phyloP scores from a whole-genome alignment of 2,329 filamentous ascomycete genomes.

The Aureobasidium sp. region DNA sequence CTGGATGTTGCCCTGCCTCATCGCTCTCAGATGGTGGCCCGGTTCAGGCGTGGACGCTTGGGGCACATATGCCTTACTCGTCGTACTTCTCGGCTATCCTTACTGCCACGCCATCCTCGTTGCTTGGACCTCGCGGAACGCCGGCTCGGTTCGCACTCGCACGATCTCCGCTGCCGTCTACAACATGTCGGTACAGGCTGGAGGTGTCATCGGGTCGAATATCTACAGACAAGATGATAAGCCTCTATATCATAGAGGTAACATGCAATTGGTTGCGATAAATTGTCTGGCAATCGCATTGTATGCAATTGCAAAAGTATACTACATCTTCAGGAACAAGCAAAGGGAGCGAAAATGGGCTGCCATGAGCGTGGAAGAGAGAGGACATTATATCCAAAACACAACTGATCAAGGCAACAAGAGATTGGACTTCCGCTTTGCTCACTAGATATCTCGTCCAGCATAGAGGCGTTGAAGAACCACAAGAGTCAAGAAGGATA shows the following conservation, averaged over 20 bases:
- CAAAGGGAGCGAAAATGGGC: slow-evolving; percentile 29
- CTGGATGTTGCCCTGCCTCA: slow-evolving; percentile 38
- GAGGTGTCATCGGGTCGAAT: slow-evolving; percentile 40
- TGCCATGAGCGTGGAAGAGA: slow-evolving; percentile 33
- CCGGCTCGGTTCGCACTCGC: slow-evolving; percentile 34
- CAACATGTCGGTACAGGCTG: slow-evolving; percentile 42
- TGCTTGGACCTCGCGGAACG: slow-evolving; percentile 34
- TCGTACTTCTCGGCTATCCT: slow-evolving; percentile 34
- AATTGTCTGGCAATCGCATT: slow-evolving; percentile 26
- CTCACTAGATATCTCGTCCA: too few relatives aligned
- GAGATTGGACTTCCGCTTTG: slow-evolving; percentile 18
- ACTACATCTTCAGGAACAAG: slow-evolving; percentile 30
- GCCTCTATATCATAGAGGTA: slow-evolving; percentile 40
- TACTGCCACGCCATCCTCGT: slow-evolving; percentile 39
- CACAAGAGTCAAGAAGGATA: too few relatives aligned
- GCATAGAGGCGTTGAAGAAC: too few relatives aligned
- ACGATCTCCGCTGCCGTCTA: slow-evolving; percentile 36
- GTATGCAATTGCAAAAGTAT: slow-evolving; percentile 28
- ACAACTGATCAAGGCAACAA: slow-evolving; percentile 31
- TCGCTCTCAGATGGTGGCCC: slow-evolving; percentile 22
- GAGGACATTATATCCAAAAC: slow-evolving; percentile 29
- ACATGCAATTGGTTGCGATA: slow-evolving; percentile 28
- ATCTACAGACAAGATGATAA: slow-evolving; percentile 44
- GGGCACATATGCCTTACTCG: slow-evolving; percentile 33
- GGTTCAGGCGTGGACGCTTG: slow-evolving; percentile 29